Evolutionary conservation across 768 basidiomycete genomes (phyloP).

Genomic region (Suillus fuscotomentosus): DNA sequence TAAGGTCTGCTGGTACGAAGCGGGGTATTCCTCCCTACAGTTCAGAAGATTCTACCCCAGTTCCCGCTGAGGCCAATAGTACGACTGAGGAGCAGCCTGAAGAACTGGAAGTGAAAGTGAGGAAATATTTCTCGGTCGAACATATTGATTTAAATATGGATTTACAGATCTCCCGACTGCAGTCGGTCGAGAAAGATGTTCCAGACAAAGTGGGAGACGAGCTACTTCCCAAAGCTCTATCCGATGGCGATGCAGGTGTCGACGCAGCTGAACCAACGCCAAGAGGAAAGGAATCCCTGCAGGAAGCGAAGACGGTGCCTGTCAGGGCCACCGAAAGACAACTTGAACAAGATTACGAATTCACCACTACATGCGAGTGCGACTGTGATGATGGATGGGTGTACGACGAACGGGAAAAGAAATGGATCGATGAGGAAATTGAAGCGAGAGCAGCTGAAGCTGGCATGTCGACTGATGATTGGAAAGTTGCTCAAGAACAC

Average conservation of each 20-base stretch:
- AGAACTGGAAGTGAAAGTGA: background rate
- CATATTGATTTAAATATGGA: background rate
- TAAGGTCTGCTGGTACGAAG: slow-evolving; percentile 1
- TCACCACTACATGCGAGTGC: background rate
- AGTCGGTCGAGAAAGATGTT: background rate
- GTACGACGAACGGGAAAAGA: background rate
- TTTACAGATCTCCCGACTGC: background rate
- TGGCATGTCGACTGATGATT: background rate
- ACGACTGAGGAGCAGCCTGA: background rate
- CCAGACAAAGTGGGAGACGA: no score
- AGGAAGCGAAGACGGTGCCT: background rate
- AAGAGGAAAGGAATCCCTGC: background rate
- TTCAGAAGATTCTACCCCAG: background rate
- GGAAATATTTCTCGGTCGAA: background rate
- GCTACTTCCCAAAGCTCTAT: background rate
- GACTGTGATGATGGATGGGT: background rate
- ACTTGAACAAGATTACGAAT: background rate
- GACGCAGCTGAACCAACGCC: background rate
- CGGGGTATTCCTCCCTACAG: background rate
- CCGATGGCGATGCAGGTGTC: background rate
- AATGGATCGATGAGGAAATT: background rate
- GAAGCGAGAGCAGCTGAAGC: background rate
- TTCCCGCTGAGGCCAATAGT: no score
- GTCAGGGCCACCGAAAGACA: background rate
- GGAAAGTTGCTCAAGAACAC: background rate